Base-by-base conservation (phyloP, 1,284 basidiomycete genomes). In the Lentinula novae-zelandiae region DNA sequence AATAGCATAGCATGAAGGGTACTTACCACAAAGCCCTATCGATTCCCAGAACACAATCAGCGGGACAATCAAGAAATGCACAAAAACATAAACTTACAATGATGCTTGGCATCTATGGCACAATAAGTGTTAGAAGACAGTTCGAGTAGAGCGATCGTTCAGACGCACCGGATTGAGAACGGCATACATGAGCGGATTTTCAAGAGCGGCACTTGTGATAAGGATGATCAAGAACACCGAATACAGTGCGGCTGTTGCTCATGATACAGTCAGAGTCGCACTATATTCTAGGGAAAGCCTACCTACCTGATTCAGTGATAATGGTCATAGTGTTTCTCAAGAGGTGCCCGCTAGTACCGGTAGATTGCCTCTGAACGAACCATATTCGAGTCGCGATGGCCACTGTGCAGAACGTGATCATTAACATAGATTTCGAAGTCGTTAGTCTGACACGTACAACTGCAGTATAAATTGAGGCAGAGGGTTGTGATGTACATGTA, bases 401-500 rank as follows among this genome's bases (percentile, higher is more conserved):
- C 40, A 56, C 54, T 56, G 22, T 10, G 15, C 17, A 46, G 20
- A 31, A 42, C 20, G 40, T 9, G 34, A 2, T 13, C 1, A 36
- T 52, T 6, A 33, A 31, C 8, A 15, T 20, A 3, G 7, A 42
- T 5, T 22, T 9, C 12, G 22, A 34, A 20, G 31, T 9, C 12
- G 44, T 5, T 27, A 46, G 6, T 20, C 3, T 12, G 20, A 17
- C 8, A 44, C 54, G 0, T 46, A 56, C 54, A 15, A 34, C 42
- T 48, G 54, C 54, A 56, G 27, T 56, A 56, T 31, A 56, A 8
- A 33, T 56, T 56, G 15, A 56, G 54, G 42, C 54, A 56, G 9
- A 56, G 40, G 33, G 54, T 56, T 15, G 54, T 56, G 42, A 56
- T 56, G 13, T 46, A 56, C 54, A 56, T 56, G 31, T 27, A 56